These are phyloP conservation scores for Ophiostoma quercus DNA, from an alignment of 2,329 filamentous ascomycete genomes.

Conservation along the genomic window DNA sequence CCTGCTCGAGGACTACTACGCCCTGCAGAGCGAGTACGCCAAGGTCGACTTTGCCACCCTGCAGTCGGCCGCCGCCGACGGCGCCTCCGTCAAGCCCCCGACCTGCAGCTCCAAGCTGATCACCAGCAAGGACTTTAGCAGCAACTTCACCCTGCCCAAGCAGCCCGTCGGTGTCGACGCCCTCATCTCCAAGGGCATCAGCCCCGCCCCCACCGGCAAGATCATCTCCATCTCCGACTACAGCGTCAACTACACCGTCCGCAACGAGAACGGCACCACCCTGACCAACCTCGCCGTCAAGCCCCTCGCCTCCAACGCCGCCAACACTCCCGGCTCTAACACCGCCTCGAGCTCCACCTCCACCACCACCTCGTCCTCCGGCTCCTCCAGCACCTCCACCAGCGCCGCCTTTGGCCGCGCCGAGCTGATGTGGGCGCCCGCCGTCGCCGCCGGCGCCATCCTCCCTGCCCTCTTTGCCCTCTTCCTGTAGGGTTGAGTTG, in stretches of 20 bases:
- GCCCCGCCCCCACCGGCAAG: constrained; percentile 57
- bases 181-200: constrained; percentile 72
- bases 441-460: constrained; percentile 15
- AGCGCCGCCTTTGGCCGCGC: constrained; percentile 24
- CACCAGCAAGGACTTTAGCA: constrained; percentile 58
- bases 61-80: constrained; percentile 55
- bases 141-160: constrained; percentile 70
- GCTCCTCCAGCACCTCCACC: constrained; percentile 26
- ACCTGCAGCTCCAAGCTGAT: constrained; percentile 65
- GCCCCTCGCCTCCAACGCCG: constrained; percentile 41
- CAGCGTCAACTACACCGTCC: constrained; percentile 52
- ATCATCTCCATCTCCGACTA: constrained; percentile 57
- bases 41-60: constrained; percentile 67
- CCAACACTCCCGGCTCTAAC: constrained; percentile 46
- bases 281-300: constrained; percentile 46
- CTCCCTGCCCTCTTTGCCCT: constrained; percentile 22
- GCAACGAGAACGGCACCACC: constrained; percentile 60
- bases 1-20: constrained; percentile 62
- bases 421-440: constrained; percentile 21
- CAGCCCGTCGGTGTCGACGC: constrained; percentile 62
- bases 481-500: constrained; percentile 16
- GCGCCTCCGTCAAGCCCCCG: constrained; percentile 49
- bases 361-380: constrained; percentile 16
- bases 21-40: constrained; percentile 68
- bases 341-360: constrained; percentile 23